A percentile compares a stretch with the other conserved stretches of the same genome.
phyloP scores from a whole-genome alignment of 2,329 filamentous ascomycete species.

The Alternaria sp. region DNA sequence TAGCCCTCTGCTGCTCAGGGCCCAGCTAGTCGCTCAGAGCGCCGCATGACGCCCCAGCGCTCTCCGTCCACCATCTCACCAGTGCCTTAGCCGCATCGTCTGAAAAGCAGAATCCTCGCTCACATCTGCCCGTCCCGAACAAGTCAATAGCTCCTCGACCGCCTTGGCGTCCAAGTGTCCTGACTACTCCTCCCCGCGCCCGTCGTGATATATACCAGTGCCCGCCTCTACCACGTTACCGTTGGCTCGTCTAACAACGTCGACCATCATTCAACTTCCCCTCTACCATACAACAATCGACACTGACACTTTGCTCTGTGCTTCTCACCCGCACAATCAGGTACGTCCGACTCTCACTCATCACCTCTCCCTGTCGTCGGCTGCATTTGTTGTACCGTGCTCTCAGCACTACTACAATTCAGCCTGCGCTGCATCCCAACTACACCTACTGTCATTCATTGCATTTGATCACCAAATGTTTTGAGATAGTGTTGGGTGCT shows the following conservation, averaged over 20 bases:
- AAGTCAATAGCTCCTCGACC: slow-evolving; percentile 43
- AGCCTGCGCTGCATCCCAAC: not conserved
- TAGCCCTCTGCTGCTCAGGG: slow-evolving; percentile 41
- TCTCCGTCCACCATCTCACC: slow-evolving; percentile 41
- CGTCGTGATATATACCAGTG: slow-evolving; percentile 44
- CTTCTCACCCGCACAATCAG: slow-evolving; percentile 5
- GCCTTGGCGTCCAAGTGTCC: slow-evolving; percentile 37
- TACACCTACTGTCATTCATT: not conserved
- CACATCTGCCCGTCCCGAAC: slow-evolving; percentile 41
- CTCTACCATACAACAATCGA: slow-evolving; percentile 6
- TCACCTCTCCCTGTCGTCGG: not conserved
- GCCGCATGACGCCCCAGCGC: slow-evolving; percentile 46
- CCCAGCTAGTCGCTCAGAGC: slow-evolving; percentile 39
- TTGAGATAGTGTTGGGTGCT: not conserved
- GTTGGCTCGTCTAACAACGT: slow-evolving; percentile 28
- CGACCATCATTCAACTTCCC: slow-evolving; percentile 18
- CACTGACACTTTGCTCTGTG: slow-evolving; percentile 1
- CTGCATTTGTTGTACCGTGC: not conserved
- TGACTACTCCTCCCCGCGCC: slow-evolving; percentile 34
- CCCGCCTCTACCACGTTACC: slow-evolving; percentile 38
- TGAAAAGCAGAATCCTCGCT: slow-evolving; percentile 46
- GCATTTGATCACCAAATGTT: not conserved
- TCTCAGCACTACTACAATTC: not conserved
- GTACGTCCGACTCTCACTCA: slow-evolving; percentile 7
- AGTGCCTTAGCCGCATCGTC: slow-evolving; percentile 44